Evolutionary conservation across 2,329 filamentous ascomycete genomes (phyloP).

Genomic region (Aspergillus novofumigatus): DNA sequence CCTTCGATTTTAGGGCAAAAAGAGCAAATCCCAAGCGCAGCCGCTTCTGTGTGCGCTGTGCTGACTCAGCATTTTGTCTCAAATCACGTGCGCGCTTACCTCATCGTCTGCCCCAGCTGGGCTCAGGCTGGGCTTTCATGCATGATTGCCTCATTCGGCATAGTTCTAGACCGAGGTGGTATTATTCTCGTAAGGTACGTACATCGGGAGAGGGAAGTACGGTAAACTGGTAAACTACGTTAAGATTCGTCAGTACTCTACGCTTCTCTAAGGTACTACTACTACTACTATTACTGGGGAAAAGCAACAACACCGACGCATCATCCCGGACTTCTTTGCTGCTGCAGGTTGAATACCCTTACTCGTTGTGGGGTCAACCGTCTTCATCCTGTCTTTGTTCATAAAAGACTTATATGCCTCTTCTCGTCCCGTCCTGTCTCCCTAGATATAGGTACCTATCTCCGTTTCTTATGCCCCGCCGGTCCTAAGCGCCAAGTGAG

Average conservation of each 20-base stretch:
- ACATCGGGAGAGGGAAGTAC: not conserved
- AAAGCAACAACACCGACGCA: slow-evolving; percentile 12
- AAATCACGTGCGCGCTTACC: not conserved
- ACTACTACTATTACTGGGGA: not conserved
- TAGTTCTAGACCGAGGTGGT: not conserved
- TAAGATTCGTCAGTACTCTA: not conserved
- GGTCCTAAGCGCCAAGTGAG: slow-evolving; percentile 35
- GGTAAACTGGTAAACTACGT: not conserved
- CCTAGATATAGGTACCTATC: slow-evolving; percentile 2
- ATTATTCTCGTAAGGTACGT: not conserved
- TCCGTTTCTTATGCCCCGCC: slow-evolving; percentile 31
- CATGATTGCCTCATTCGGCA: not conserved
- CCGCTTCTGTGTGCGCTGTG: slow-evolving; percentile 30
- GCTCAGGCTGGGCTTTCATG: not conserved
- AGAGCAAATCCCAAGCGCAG: slow-evolving; percentile 29
- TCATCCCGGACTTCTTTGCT: slow-evolving; percentile 7
- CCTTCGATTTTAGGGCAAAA: slow-evolving; percentile 28
- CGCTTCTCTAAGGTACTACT: not conserved
- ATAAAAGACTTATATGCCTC: not conserved
- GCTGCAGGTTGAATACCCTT: slow-evolving; percentile 9
- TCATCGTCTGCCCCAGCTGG: not conserved
- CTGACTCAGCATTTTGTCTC: slow-evolving; percentile 18
- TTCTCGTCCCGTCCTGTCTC: slow-evolving; percentile 2
- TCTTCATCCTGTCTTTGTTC: slow-evolving; percentile 7
- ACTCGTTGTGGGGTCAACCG: slow-evolving; percentile 12